Evolutionary conservation across 2,329 filamentous ascomycete species (phyloP).

Genomic region (Penicillium hesseltinei): DNA sequence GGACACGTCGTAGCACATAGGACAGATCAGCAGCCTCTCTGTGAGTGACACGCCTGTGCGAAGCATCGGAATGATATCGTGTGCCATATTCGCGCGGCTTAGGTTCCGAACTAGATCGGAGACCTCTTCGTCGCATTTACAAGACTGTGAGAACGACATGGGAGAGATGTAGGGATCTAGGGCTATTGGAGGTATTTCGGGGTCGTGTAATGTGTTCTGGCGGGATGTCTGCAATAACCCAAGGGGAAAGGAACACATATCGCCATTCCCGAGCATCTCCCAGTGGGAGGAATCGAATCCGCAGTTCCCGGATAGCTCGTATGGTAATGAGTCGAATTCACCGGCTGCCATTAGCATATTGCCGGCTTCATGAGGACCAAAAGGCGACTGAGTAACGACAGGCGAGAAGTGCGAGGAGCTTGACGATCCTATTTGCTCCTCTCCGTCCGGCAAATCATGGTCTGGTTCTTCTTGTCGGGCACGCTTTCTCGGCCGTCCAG

Average conservation of each 20-base stretch:
- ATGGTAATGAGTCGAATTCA: conserved; percentile 17
- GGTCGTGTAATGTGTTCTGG: not conserved
- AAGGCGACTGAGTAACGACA: not conserved
- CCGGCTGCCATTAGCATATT: conserved; percentile 10
- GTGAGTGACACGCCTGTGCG: conserved; percentile 15
- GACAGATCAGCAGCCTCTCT: conserved; percentile 25
- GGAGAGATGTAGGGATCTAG: conserved; percentile 16
- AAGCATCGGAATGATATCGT: conserved; percentile 20
- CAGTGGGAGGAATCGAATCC: conserved; percentile 20
- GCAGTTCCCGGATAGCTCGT: conserved; percentile 18
- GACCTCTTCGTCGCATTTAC: conserved; percentile 25
- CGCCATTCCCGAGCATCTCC: conserved; percentile 18
- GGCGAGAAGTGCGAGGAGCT: conserved; percentile 12
- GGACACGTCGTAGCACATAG: conserved; percentile 30
- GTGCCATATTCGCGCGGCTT: conserved; percentile 17
- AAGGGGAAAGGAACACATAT: conserved; percentile 17
- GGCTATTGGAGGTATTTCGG: not conserved
- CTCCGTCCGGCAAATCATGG: not conserved
- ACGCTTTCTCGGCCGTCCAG: conserved; percentile 29
- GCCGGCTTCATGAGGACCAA: not conserved
- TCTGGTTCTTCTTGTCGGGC: conserved; percentile 14
- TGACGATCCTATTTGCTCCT: conserved; percentile 9
- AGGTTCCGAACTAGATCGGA: conserved; percentile 20
- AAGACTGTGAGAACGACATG: conserved; percentile 17
- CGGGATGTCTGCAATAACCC: conserved; percentile 13